Percentiles rank a stretch among this genome's conserved stretches.
Evolutionary conservation across 1,139 yeast species (phyloP).

Genomic region (Diutina ranongensis): DNA sequence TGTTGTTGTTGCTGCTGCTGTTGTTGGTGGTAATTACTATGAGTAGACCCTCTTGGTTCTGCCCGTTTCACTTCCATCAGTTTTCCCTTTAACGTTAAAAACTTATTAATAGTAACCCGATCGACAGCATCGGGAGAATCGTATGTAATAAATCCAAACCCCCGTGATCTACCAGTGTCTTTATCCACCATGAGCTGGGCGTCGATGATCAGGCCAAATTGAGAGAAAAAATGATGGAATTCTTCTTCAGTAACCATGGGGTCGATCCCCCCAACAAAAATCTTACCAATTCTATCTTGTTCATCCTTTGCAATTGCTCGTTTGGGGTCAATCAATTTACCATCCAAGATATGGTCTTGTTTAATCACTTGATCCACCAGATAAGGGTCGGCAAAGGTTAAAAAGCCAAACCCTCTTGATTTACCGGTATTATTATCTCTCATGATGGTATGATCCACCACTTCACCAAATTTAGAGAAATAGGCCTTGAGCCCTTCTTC

Average conservation of each 20-base stretch:
- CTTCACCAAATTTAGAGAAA: slow-evolving; percentile 85
- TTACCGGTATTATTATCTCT: slow-evolving; percentile 83
- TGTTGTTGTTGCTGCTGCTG: slow-evolving; percentile 19
- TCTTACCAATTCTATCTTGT: slow-evolving; percentile 94
- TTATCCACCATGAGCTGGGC: slow-evolving; percentile 97
- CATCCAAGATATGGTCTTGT: slow-evolving; percentile 85
- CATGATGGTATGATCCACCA: slow-evolving; percentile 86
- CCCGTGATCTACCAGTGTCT: slow-evolving; percentile 95
- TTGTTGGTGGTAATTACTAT: not conserved
- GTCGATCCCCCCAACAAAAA: slow-evolving; percentile 96
- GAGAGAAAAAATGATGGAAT: slow-evolving; percentile 77
- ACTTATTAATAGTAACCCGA: slow-evolving; percentile 74
- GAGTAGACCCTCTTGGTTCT: slow-evolving; percentile 59
- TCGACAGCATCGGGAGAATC: slow-evolving; percentile 96
- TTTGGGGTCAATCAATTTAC: slow-evolving; percentile 95
- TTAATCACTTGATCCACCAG: slow-evolving; percentile 84
- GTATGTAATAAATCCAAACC: slow-evolving; percentile 94
- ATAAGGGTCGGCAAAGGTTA: slow-evolving; percentile 72
- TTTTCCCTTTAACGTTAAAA: slow-evolving; percentile 75
- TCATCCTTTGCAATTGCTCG: slow-evolving; percentile 97
- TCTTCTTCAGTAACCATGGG: slow-evolving; percentile 91
- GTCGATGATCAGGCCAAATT: slow-evolving; percentile 88
- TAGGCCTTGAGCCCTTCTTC: slow-evolving; percentile 75
- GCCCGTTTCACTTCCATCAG: slow-evolving; percentile 96
- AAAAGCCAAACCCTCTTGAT: slow-evolving; percentile 93